Evolutionary conservation across 495 filamentous ascomycete genomes (phyloP), one percentile per base, ranked within the genome.

Genomic region (Neurospora intermedia): DNA sequence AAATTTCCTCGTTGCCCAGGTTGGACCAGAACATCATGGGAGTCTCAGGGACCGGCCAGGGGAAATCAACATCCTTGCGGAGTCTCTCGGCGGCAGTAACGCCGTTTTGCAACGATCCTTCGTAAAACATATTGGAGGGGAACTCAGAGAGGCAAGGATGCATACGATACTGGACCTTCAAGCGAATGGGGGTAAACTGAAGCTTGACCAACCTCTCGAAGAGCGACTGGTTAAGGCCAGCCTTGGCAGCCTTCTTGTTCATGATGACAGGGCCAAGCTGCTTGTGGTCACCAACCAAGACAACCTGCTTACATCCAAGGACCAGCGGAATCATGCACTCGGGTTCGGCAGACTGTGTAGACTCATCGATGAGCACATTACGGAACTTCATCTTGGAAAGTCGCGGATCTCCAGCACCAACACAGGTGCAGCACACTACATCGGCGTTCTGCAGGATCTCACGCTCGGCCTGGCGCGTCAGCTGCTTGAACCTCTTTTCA

Each of bases 21-120:
- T 98, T 98, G 9, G 94, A 96, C 96, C 96, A 99, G 85, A 99
- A 99, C 96, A 98, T 98, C 96, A 99, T 99, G 10, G 96, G 96
- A 73, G 90, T 91, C 76, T 98, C 96, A 69, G 85, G 88, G 54
- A 97, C 94, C 15, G 96, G 96, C 96, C 96, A 99, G 4, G 96
- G 96, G 82, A 99, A 99, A 79, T 99, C 96, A 35, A 99, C 94
- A 79, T 99, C 95, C 71, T 91, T 91, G 70, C 94, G 91, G 71
- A 98, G 87, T 73, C 96, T 89, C 79, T 97, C 92, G 59, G 91
- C 89, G 77, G 91, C 92, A 1, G 96, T 97, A 66, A 99, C 93
- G 79, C 96, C 96, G 76, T 99, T 99, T 82, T 99, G 96, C 71
- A 99, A 85, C 69, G 93, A 96, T 16, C 96, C 96, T 77, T 98